Evolutionary conservation across 257 asterid genomes (phyloP).

Genomic region (Fraxinus excelsior): DNA sequence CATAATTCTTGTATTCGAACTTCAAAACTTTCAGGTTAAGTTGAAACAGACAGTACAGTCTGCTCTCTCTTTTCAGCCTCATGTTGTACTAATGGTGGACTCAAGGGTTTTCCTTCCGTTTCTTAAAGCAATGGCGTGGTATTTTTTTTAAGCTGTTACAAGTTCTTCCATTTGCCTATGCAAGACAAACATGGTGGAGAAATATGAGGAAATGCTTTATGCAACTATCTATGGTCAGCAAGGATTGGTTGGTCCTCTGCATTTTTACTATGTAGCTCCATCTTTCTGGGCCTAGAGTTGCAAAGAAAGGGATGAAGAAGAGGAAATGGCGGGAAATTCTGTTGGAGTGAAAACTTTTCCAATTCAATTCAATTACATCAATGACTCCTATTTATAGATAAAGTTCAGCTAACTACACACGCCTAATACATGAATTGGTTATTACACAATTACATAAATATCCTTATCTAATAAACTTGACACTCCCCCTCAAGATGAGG

Average conservation of each 20-base stretch:
- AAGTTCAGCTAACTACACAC: no score
- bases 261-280: constrained; percentile 93
- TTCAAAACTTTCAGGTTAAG: constrained; percentile 47
- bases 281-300: constrained; percentile 99
- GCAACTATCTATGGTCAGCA: constrained; percentile 64
- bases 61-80: constrained; percentile 75
- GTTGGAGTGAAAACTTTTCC: no score
- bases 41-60: constrained; percentile 69
- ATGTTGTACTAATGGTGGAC: constrained; percentile 89
- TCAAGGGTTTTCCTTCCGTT: constrained; percentile 91
- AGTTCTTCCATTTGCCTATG: constrained; percentile 28
- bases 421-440: no score
- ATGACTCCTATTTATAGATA: no score
- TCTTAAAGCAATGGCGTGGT: constrained; percentile 85
- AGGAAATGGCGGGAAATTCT: no score
- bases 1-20: constrained; percentile 16
- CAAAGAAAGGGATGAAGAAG: no score
- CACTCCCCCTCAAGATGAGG: no score
- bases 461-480: no score
- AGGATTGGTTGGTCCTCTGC: constrained; percentile 52
- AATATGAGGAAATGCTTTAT: constrained; percentile 52
- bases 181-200: constrained; percentile 42
- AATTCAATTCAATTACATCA: no score
- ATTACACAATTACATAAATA: no score
- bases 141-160: constrained; percentile 15